Base-by-base conservation (phyloP, 2,329 filamentous ascomycete species). In the Talaromyces islandicus region DNA sequence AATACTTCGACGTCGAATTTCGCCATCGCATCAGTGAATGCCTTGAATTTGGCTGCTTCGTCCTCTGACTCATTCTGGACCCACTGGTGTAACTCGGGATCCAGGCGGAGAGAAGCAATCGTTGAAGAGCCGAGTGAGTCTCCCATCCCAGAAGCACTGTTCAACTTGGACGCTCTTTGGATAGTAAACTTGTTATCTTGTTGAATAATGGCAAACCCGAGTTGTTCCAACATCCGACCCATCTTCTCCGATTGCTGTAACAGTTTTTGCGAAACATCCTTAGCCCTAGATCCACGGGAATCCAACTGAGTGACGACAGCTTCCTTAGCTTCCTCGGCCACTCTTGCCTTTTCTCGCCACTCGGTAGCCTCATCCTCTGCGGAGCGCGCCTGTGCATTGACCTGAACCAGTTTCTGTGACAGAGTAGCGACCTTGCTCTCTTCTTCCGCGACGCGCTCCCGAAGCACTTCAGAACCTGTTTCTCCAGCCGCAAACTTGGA, bases 1-100 rank as follows among this genome's bases (percentile, higher is more conserved):
- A 96, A 96, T 3, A 85, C 81, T 63, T 97, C 91, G 54, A 93
- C 81, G 69, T 96, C 90, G 69, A 99, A 94, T 29, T 84, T 83
- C 19, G 89, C 86, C 19, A 96, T 78, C 3, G 86, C 86, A 38
- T 85, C 81, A 64, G 96, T 80, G 69, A 91, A 96, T 1, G 86
- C 82, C 17, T 85, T 80, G 70, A 92, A 99, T 65, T 88, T 89
- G 52, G 85, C 80, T 4, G 85, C 81, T 72, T 97, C 92, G 10
- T 83, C 80, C 21, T 87, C 83, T 1, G 80, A 71, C 4, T 83
- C 79, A 50, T 85, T 85, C 65, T 91, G 85, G 75, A 92, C 88
- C 94, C 93, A 97, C 68, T 89, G 88, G 0, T 97, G 80, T 14
- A 92, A 81, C 30, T 88, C 86, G 6, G 93, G 79, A 68, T 96